These are phyloP conservation scores for Sclerotiophoma versabilis DNA, from an alignment of 2,329 filamentous ascomycete genomes.

Conservation along the genomic window DNA sequence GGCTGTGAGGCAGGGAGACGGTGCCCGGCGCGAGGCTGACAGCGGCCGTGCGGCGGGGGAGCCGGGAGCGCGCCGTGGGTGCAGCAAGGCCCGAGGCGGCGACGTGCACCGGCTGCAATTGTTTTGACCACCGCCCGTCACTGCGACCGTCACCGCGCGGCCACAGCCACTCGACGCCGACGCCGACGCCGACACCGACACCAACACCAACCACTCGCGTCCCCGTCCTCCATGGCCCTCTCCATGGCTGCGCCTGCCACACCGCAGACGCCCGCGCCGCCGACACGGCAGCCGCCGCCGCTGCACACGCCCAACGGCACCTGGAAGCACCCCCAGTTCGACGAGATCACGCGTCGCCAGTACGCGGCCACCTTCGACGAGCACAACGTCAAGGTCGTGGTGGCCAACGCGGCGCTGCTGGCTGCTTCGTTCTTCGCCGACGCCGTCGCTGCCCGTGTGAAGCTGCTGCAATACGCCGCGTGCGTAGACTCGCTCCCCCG, in stretches of 20 bases:
- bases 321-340: constrained; percentile 88
- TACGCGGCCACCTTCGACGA: constrained; percentile 80
- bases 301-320: constrained; percentile 65
- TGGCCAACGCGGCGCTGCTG: constrained; percentile 70
- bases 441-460: constrained; percentile 28
- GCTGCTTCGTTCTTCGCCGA: constrained; percentile 54
- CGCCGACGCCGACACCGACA: not conserved
- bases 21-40: too few relatives aligned
- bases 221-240: constrained; percentile 3
- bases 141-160: constrained; percentile 15
- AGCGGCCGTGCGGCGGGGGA: not conserved
- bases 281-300: constrained; percentile 35
- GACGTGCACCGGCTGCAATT: constrained; percentile 1
- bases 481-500: constrained; percentile 17
- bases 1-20: too few relatives aligned
- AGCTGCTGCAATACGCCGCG: constrained; percentile 31
- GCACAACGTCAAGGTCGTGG: constrained; percentile 73
- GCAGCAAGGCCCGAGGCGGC: constrained; percentile 8
- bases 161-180: not conserved
- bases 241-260: constrained; percentile 29
- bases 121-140: constrained; percentile 20
- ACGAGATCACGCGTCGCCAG: constrained; percentile 84
- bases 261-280: constrained; percentile 34
- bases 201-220: not conserved
- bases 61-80: not conserved